Evolutionary conservation across 2,329 filamentous ascomycete species (phyloP).

Genomic region (Paraphaeosphaeria minitans): DNA sequence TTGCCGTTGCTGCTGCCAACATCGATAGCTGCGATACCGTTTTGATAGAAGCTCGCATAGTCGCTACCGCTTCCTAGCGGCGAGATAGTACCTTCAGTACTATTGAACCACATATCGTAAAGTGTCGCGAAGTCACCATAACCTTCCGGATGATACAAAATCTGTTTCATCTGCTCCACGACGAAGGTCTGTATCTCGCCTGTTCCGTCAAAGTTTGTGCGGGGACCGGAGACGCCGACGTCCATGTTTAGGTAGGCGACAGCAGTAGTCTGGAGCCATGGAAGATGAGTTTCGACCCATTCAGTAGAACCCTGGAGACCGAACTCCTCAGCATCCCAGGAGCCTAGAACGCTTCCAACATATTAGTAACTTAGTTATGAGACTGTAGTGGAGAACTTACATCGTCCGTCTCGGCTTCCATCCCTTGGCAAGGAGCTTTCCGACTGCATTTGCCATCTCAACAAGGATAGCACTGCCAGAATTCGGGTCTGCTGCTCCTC

Average conservation of each 20-base stretch:
- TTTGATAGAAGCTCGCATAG: slow-evolving; percentile 49
- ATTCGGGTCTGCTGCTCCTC: slow-evolving; percentile 56
- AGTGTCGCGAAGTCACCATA: slow-evolving; percentile 35
- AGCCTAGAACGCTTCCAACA: slow-evolving; percentile 19
- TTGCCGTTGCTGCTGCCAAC: slow-evolving; percentile 21
- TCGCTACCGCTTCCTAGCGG: slow-evolving; percentile 49
- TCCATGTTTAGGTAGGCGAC: slow-evolving; percentile 31
- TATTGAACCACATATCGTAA: slow-evolving; percentile 47
- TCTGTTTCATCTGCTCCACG: slow-evolving; percentile 28
- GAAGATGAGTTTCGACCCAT: slow-evolving; percentile 38
- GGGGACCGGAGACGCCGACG: slow-evolving; percentile 25
- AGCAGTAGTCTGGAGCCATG: slow-evolving; percentile 30
- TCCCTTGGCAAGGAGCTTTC: slow-evolving; percentile 50
- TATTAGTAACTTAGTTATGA: slow-evolving; percentile 1
- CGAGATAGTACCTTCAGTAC: slow-evolving; percentile 35
- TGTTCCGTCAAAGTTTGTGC: slow-evolving; percentile 20
- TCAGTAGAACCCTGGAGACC: slow-evolving; percentile 49
- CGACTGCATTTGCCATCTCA: slow-evolving; percentile 53
- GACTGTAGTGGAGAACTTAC: slow-evolving; percentile 8
- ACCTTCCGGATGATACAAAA: slow-evolving; percentile 23
- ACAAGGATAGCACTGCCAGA: slow-evolving; percentile 52
- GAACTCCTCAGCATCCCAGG: slow-evolving; percentile 32
- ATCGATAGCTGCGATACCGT: slow-evolving; percentile 38
- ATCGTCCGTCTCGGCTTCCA: slow-evolving; percentile 55
- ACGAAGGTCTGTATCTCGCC: slow-evolving; percentile 28